Evolutionary conservation across 1,139 yeast species (phyloP), one percentile per base, ranked within the genome.

Genomic region (Kurtzmaniella quercitrusa): DNA sequence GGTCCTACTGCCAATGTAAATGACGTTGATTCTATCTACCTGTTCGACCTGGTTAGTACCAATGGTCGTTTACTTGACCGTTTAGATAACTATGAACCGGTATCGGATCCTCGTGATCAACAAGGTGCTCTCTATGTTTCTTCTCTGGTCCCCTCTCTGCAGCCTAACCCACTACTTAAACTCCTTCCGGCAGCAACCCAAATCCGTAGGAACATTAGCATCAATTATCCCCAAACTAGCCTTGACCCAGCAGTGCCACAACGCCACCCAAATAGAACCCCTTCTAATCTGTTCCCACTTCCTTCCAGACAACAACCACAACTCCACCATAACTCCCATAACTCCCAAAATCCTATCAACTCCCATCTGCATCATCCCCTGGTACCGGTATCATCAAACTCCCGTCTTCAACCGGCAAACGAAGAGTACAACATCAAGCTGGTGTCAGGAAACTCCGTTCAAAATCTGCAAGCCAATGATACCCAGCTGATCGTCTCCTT

Each of bases 11-110:
- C 18, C 23, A 39, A 27, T 34, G 27, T 16, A 14, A 19, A 11
- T 29, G 73, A 67, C 46, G 47, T 60, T 38, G 67, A 59, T 31
- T 67, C 73, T 46, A 53, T 73, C 16, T 71, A 70, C 51, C 70
- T 76, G 11, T 73, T 71, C 46, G 77, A 72, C 41, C 70, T 76
- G 3, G 74, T 71, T 7, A 63, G 73, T 44, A 72, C 77, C 29
- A 68, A 58, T 47, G 76, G 75, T 6, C 52, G 76, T 39, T 57
- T 73, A 29, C 55, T 73, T 16, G 77, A 73, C 48, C 60, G 76
- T 10, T 56, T 72, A 41, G 77, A 58, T 16, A 47, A 64, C n/a
- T 67, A 61, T 29, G 52, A 31, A n/a, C 31, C 7, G 7, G 7
- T 27, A n/a, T 7, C 31, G n/a, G 31, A 27, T 11, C 14, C 31